Base-by-base conservation (phyloP, 495 filamentous ascomycete species). In the Trypethelium eluteriae region DNA sequence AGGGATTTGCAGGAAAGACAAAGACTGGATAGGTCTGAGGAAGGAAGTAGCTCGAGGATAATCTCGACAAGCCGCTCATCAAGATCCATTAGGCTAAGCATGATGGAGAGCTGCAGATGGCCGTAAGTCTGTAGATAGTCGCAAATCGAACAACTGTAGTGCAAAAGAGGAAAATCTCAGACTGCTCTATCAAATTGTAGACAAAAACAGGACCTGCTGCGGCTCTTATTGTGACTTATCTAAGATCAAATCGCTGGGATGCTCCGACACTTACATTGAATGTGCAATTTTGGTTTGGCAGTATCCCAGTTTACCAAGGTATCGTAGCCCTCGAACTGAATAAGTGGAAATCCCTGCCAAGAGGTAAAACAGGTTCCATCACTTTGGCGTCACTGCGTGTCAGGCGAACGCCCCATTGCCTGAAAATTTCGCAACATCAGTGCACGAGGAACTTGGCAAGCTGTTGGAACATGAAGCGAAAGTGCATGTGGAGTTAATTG, bases 181-280 rank as follows among this genome's bases (percentile, higher is more conserved):
- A 53, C 49, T 53, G 49, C 16, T 53, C 49, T 53, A 53, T 53
- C 49, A 53, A 53, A 53, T 53, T 53, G 49, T 53, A 53, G 49
- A 53, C 49, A 53, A 2, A 2, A 18, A 53, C 49, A 53, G 25
- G 49, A 53, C 16, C 49, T 53, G 49, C 49, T 53, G 49, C 49
- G 49, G 49, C 49, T 53, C 1, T 53, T 53, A 18, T 18, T 53
- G 49, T 53, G 49, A 53, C 49, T 53, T 53, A 2, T 53, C 49
- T 18, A 53, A 53, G 16, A 18, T 53, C 49, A 53, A 18, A 53
- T 53, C 49, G 49, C n/a, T 2, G 49, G 49, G n/a, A 53, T 14
- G 49, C 49, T 53, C 49, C 49, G 49, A 53, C 49, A 2, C 49
- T 53, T 53, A 53, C 49, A 2, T 53, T 53, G 49, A 53, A 53